These are phyloP conservation scores for Calonectria ilicicola DNA, from an alignment of 2,329 filamentous ascomycete species.

Conservation along the genomic window DNA sequence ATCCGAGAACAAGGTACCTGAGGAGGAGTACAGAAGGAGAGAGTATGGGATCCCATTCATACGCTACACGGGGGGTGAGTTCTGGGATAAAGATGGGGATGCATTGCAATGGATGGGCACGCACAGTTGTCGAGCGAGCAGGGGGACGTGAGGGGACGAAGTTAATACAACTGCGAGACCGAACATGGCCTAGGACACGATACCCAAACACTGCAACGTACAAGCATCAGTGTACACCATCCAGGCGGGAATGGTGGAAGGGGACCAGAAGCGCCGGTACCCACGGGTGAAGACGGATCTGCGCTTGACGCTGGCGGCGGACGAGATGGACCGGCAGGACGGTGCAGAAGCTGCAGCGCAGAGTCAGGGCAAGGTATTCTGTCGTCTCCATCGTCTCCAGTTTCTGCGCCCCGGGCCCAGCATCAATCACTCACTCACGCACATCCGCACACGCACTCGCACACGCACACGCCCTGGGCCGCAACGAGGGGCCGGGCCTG, in stretches of 20 bases:
- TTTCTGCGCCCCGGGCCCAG: slow-evolving; percentile 5
- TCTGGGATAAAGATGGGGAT: slow-evolving; percentile 5
- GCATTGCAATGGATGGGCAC: slow-evolving; percentile 14
- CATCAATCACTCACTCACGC: not conserved
- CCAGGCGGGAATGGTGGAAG: not conserved
- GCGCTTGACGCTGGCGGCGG: slow-evolving; percentile 22
- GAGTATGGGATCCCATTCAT: slow-evolving; percentile 1
- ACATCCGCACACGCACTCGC: not conserved
- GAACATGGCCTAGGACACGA: slow-evolving; percentile 18
- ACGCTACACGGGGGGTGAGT: slow-evolving; percentile 17
- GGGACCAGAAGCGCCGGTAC: not conserved
- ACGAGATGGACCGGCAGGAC: slow-evolving; percentile 1
- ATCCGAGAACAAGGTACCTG: not conserved
- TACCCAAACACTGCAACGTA: not conserved
- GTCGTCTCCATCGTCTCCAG: slow-evolving; percentile 7
- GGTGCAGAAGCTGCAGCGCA: not conserved
- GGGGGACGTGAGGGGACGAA: slow-evolving; percentile 14
- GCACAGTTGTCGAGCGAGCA: not conserved
- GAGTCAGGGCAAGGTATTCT: slow-evolving; percentile 5
- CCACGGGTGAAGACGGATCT: slow-evolving; percentile 30
- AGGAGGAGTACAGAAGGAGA: not conserved
- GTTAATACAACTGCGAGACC: slow-evolving; percentile 14
- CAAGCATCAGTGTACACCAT: not conserved
- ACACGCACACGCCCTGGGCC: slow-evolving; percentile 1
- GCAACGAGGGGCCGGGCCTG: not conserved